Conservation (phyloP, 2,329 filamentous ascomycete species). For the Hymenoscyphus repandus region DNA sequence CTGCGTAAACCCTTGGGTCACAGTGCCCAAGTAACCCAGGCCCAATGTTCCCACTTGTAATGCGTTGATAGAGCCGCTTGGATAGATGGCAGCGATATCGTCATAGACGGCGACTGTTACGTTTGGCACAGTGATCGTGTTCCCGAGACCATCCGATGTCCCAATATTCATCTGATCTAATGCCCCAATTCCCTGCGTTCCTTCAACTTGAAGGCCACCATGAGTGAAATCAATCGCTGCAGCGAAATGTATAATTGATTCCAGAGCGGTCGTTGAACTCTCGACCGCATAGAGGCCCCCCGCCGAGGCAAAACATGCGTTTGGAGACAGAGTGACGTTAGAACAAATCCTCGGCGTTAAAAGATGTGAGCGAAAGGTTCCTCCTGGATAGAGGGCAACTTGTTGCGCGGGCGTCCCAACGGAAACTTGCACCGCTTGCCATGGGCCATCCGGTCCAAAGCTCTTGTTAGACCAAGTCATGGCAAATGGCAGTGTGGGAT, state of each 20-base stretch:
- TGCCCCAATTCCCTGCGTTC: conserved; percentile 3
- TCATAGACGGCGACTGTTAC: conserved; percentile 6
- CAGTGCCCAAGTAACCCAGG: conserved; percentile 9
- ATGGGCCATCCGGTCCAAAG: conserved; percentile 20
- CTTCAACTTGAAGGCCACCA: conserved; percentile 8
- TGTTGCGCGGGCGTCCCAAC: conserved; percentile 12
- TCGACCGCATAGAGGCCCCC: conserved; percentile 5
- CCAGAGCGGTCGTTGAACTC: conserved; percentile 2
- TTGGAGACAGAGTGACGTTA: conserved; percentile 1
- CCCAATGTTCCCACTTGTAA: conserved; percentile 12
- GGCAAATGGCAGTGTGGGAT: background rate
- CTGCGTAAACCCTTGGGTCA: conserved; percentile 9
- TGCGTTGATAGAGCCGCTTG: conserved; percentile 5
- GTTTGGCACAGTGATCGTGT: conserved; percentile 2
- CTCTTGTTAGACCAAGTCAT: conserved; percentile 25
- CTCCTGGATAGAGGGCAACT: conserved; percentile 14
- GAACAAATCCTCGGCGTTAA: conserved; percentile 13
- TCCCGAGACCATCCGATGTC: background rate
- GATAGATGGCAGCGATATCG: conserved; percentile 4
- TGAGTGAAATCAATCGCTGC: conserved; percentile 5
- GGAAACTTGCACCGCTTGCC: conserved; percentile 17
- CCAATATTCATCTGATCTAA: conserved; percentile 7
- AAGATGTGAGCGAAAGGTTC: conserved; percentile 10
- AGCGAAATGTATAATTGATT: conserved; percentile 1
- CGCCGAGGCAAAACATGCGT: conserved; percentile 6